Evolutionary conservation across 2,329 filamentous ascomycete species (phyloP).

Genomic region (Blumeria hordei): DNA sequence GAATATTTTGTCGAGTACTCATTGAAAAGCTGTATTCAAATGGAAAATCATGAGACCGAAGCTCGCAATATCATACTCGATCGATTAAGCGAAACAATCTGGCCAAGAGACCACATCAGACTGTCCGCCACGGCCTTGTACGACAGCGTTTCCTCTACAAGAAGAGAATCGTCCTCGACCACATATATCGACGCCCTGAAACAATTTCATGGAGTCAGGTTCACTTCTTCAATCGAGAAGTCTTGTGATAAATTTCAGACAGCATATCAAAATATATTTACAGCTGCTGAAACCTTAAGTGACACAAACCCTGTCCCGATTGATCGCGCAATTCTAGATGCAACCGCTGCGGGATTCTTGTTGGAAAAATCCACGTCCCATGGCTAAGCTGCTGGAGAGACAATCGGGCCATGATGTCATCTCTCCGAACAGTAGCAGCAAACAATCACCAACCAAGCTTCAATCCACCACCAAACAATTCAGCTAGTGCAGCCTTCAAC

Average conservation of each 20-base stretch:
- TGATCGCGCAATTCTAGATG: background rate
- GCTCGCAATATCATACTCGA: background rate
- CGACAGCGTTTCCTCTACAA: background rate
- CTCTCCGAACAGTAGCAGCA: background rate
- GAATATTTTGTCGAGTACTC: background rate
- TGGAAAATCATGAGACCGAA: background rate
- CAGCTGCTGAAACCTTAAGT: background rate
- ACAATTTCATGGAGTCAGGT: background rate
- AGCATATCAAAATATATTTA: background rate
- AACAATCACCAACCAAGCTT: background rate
- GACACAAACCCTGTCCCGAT: background rate
- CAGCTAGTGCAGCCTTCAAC: background rate
- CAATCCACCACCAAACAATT: background rate
- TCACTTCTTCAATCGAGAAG: background rate
- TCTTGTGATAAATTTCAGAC: background rate
- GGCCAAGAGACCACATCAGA: background rate
- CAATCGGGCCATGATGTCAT: background rate
- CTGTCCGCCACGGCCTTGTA: background rate
- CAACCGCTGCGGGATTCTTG: background rate
- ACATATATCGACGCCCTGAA: background rate
- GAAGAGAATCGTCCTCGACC: background rate
- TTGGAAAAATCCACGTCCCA: background rate
- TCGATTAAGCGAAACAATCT: background rate
- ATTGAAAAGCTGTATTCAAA: background rate
- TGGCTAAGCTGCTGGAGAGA: background rate